Base-by-base conservation (phyloP, 768 basidiomycete genomes). In the Clitopilus passeckerianus region DNA sequence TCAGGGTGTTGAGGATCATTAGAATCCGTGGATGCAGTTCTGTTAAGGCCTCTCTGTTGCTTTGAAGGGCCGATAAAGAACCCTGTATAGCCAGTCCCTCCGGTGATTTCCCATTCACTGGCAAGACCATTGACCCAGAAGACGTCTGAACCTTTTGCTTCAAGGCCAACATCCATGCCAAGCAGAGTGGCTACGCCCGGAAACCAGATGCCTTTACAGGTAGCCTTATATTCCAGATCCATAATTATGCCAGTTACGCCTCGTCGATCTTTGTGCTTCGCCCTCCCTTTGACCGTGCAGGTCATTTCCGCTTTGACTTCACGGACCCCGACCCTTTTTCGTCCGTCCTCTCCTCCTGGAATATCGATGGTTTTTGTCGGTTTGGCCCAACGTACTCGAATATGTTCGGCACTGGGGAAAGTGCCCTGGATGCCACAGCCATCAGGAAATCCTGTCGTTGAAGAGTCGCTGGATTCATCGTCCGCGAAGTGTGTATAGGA, bases 101-200 rank as follows among this genome's bases (percentile, higher is more conserved):
- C 90, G 18, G 71, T 75, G 22, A 92, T 75, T 33, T 76, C 73
- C 91, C 91, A 93, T 62, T 77, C 75, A 5, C 65, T 60, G 57
- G 81, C 70, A 58, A 70, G 69, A 6, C 78, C 84, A 9, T 79
- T 72, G 6, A 81, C 78, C 91, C 91, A 93, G 15, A 77, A 71
- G 20, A 90, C 78, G 59, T 90, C 86, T 22, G 85, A 87, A 24
- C 84, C 84, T 65, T 86, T 86, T 8, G 83, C 79, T 61, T 87
- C 85, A 12, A 93, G 76, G 10, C 81, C 80, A 33, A 91, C 80
- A 65, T 93, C 91, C 79, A 93, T 74, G 9, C 90, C 91, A 18
- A 93, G 77, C 65, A 91, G 75, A 2, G 89, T 92, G 2, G 91
- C 91, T 5, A 91, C 90, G 1, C 90, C 91, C 41, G 90, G 86